Conservation (phyloP, 2,329 filamentous ascomycete species). For the Triangularia setosa region DNA sequence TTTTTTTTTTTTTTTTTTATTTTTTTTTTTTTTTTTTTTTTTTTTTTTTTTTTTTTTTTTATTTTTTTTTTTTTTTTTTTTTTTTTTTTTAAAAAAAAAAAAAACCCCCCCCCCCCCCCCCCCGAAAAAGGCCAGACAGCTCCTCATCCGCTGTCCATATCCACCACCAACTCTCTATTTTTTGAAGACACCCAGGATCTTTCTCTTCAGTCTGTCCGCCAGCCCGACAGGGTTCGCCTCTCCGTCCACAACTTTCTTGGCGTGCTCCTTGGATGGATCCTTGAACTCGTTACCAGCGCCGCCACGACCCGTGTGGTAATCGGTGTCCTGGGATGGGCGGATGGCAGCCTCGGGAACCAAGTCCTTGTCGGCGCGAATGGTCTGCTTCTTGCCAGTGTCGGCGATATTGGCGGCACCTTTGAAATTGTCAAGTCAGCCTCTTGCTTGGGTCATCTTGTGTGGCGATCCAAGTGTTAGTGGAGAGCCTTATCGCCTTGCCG, state of each 20-base stretch:
- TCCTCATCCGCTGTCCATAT: background rate
- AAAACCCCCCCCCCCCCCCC: no score
- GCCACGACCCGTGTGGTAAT: conserved; percentile 57
- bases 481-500: conserved; percentile 18
- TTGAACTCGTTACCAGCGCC: conserved; percentile 50
- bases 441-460: background rate
- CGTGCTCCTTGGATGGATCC: conserved; percentile 21
- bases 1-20: no score
- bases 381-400: conserved; percentile 40
- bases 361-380: conserved; percentile 47
- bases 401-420: conserved; percentile 54
- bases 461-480: background rate
- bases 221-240: conserved; percentile 34
- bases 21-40: no score
- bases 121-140: background rate
- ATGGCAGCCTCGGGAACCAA: conserved; percentile 50
- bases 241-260: conserved; percentile 30
- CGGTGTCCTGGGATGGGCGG: conserved; percentile 45
- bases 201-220: conserved; percentile 56
- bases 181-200: conserved; percentile 41
- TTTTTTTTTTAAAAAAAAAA: conserved; percentile 4
- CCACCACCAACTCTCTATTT: conserved; percentile 17
- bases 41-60: no score
- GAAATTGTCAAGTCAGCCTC: background rate
- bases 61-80: no score